Conservation (phyloP, 441 rosid species). For the Aleurites moluccanus region DNA sequence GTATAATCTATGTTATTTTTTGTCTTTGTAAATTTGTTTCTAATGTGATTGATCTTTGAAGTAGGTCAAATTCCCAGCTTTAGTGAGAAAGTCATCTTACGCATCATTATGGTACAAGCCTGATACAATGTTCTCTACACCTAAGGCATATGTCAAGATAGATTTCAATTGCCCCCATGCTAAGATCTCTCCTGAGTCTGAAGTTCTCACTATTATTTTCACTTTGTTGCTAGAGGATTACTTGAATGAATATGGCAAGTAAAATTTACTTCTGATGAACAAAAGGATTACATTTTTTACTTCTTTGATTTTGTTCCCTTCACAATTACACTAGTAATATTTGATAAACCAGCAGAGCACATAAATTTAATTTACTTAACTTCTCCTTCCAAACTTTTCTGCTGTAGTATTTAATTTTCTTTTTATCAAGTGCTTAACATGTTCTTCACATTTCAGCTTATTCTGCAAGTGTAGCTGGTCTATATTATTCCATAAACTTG, state of each 20-base stretch:
- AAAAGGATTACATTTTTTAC: background rate
- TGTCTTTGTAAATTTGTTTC: conserved; percentile 10
- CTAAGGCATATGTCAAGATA: conserved; percentile 74
- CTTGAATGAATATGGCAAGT: conserved; percentile 68
- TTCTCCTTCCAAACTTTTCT: background rate
- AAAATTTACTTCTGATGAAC: background rate
- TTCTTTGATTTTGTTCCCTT: background rate
- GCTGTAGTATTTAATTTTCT: background rate
- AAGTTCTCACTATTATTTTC: conserved; percentile 64
- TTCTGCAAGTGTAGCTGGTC: conserved; percentile 82
- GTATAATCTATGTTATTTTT: conserved; percentile 8
- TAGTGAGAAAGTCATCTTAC: conserved; percentile 59
- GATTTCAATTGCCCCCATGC: conserved; percentile 79
- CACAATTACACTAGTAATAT: background rate
- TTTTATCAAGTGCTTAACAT: background rate
- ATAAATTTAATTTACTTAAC: background rate
- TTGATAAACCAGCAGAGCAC: background rate
- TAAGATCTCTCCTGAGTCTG: conserved; percentile 64
- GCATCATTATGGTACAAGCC: conserved; percentile 91
- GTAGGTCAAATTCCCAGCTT: conserved; percentile 61
- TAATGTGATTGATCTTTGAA: conserved; percentile 15
- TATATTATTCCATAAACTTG: conserved; percentile 45
- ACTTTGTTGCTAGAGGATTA: conserved; percentile 68
- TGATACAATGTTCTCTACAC: conserved; percentile 69
- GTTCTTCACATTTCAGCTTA: conserved; percentile 50